Conservation (phyloP, 768 basidiomycete genomes). For the Zangia roseola region DNA sequence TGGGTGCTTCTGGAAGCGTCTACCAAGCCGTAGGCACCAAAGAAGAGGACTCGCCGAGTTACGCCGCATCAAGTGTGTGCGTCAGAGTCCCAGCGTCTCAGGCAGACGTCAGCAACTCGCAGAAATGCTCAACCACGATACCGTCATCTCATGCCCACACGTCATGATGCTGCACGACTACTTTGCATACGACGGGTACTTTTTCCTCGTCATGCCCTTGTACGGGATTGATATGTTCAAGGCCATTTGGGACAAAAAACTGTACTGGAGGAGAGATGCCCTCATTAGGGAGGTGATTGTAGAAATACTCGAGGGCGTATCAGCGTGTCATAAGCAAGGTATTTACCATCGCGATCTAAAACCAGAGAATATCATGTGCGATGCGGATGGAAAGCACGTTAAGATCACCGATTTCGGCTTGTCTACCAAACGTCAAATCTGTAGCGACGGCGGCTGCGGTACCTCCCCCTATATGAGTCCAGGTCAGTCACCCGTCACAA, state of each 20-base stretch:
- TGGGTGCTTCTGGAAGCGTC: constrained; percentile 75
- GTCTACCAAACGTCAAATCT: constrained; percentile 43
- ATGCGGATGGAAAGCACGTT: constrained; percentile 48
- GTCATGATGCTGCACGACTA: constrained; percentile 67
- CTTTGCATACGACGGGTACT: constrained; percentile 55
- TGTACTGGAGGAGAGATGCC: constrained; percentile 54
- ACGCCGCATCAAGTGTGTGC: constrained; percentile 75
- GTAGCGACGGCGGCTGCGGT: constrained; percentile 53
- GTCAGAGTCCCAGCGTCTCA: constrained; percentile 46
- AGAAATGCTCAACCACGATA: constrained; percentile 58
- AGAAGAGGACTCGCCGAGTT: constrained; percentile 39
- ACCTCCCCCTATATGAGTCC: constrained; percentile 67
- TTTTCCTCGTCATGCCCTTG: constrained; percentile 66
- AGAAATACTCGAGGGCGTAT: constrained; percentile 74
- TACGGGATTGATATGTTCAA: constrained; percentile 65
- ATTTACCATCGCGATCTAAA: constrained; percentile 85
- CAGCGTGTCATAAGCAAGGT: constrained; percentile 62
- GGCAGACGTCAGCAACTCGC: constrained; percentile 59
- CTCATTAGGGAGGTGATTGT: constrained; percentile 66
- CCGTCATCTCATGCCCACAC: constrained; percentile 51
- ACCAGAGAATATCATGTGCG: constrained; percentile 74
- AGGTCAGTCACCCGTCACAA: constrained; percentile 39
- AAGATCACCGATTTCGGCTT: constrained; percentile 77
- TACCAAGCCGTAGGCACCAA: constrained; percentile 63
- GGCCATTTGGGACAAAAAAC: constrained; percentile 45